These are phyloP conservation scores for Chlorella sp. DNA, from an alignment of 139 green algal genomes.

Conservation along the genomic window DNA sequence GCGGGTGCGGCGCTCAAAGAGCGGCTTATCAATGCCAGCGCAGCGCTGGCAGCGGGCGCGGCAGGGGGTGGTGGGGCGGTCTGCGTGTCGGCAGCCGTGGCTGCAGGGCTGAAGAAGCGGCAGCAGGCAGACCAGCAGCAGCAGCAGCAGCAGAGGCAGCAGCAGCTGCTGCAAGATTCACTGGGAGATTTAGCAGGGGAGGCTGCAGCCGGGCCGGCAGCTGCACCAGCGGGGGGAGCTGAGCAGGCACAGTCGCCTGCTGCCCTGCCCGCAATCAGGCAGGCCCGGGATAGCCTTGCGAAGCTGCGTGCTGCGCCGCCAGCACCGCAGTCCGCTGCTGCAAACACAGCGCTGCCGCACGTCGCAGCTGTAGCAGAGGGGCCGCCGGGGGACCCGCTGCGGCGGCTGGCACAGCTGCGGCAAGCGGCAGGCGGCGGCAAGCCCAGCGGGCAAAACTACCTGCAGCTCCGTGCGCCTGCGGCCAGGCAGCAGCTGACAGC, in stretches of 20 bases:
- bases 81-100: background rate
- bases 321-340: background rate
- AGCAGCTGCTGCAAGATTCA: background rate
- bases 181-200: background rate
- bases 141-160: background rate
- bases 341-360: background rate
- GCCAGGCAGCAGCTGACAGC: background rate
- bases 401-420: constrained; percentile 24
- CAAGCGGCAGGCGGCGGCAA: constrained; percentile 8
- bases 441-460: background rate
- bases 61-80: background rate
- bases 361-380: background rate
- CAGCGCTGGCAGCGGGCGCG: background rate
- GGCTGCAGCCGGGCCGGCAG: background rate
- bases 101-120: background rate
- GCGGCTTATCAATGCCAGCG: background rate
- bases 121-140: background rate
- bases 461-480: background rate
- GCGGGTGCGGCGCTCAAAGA: background rate
- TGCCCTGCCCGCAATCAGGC: no score
- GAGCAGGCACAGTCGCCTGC: background rate
- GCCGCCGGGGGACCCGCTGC: constrained; percentile 14
- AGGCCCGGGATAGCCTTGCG: background rate
- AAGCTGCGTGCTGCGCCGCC: background rate
- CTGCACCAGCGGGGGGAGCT: background rate